Base-by-base conservation (phyloP, 2,329 filamentous ascomycete species). In the Trichophyton mentagrophytes region DNA sequence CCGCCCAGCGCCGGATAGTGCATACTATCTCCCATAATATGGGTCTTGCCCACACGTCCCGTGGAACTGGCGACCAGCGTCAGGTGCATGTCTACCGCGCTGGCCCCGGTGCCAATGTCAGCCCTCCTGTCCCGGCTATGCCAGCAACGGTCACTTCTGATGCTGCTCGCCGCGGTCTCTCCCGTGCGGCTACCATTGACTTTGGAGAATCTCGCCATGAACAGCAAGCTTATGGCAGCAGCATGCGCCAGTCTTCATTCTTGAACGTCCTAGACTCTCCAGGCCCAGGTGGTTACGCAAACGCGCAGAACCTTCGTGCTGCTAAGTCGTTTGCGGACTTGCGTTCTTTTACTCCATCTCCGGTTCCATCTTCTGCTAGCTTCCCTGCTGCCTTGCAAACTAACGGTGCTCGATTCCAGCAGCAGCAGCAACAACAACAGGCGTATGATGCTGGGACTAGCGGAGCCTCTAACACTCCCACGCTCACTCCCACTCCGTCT, bases 261-360 rank as follows among this genome's bases (percentile, higher is more conserved):
- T 79, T 97, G 42, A 88, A 91, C 70, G 85, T 93, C 61, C 85
- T 91, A n/a, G 89, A 89, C 66, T 91, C 89, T 47, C 69, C 89
- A 83, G 27, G 27, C 8, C 40, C 36, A 17, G 75, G 76, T 65
- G 81, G 81, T 57, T 79, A 85, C 62, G 85, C 85, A 36, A 83
- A 88, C 56, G 87, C 80, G 61, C 83, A 89, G 70, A 92, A 92
- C 69, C 83, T 99, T 40, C 87, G 93, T 49, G 89, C 89, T 30
- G 93, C 92, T 64, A 97, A 97, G 79, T 97, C 92, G 58, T 96
- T 96, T 72, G 93, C 92, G 40, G 93, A 99, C 71, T 78, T 99
- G 65, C 88, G 92, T 65, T 95, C 91, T 1, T 96, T 95, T 76
- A 96, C 91, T 15, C 92, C 92, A 9, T 97, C 92, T 67, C 92